Evolutionary conservation across 306 rosid species (phyloP), one percentile per base, ranked within the genome.

Genomic region (Corylus heterophylla): DNA sequence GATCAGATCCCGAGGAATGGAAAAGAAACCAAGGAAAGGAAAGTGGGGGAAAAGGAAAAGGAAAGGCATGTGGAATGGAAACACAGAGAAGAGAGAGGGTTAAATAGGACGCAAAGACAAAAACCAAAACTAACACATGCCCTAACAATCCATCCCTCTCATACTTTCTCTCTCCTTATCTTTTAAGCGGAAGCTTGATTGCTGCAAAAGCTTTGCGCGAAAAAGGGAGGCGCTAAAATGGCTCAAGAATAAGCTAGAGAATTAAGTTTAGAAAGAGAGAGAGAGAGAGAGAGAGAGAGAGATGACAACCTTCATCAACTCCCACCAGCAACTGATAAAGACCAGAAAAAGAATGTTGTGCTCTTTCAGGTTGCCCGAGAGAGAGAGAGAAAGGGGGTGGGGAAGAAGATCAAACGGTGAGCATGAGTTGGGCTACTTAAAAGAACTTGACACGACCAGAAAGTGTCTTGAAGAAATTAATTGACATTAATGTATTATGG

Each of bases 241-340:
- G 91, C 88, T 87, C 82, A 22, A 77, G 78, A 42, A 64, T 54
- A 42, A 55, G 75, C 50, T 75, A 85, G 78, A 78, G 72, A 45
- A 64, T 6, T 45, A 4, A 45, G 10, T 69, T 45, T 66, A 64
- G 39, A 54, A 62, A 83, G 81, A 82, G 87, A 83, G 51, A 76
- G 52, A 67, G 59, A 64, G 69, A 83, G 74, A 37, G 59, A 58
- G 39, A 54, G 69, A 83, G 81, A 83, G 84, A 87, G 80, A 81
- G 71, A 29, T 87, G 89, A 80, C 85, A 84, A 72, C 77, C 69
- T 83, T 82, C 85, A 64, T 76, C 74, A 82, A 79, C 82, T 77
- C 86, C 85, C 88, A 89, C 97, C 98, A 89, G 86, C 91, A 78
- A 91, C 81, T 74, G 95, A 93, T 87, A 83, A 79, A 82, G 92